These are phyloP conservation scores for Colletotrichum orbiculare DNA, from an alignment of 2,329 filamentous ascomycete genomes.

Conservation along the genomic window DNA sequence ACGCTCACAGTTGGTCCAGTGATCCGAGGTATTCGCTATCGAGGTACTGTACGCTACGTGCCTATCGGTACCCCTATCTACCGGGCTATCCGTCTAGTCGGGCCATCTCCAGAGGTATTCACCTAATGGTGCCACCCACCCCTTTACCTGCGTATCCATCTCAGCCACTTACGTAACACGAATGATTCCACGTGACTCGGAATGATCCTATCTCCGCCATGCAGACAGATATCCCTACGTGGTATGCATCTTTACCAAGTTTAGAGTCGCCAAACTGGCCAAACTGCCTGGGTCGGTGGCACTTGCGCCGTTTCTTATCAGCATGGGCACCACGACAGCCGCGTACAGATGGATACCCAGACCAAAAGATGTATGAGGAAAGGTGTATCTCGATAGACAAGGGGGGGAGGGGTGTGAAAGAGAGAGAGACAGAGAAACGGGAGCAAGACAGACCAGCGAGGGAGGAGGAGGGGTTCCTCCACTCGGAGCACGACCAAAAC, in stretches of 20 bases:
- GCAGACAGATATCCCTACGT: neutral
- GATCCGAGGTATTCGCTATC: neutral
- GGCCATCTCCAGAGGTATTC: no score
- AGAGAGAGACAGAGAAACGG: neutral
- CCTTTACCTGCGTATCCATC: no score
- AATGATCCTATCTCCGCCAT: slow-evolving; percentile 12
- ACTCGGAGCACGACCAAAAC: slow-evolving; percentile 9
- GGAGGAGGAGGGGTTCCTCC: slow-evolving; percentile 8
- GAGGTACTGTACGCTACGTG: no score
- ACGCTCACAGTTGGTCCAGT: slow-evolving; percentile 5
- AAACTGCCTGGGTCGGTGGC: neutral
- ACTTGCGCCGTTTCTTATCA: slow-evolving; percentile 21
- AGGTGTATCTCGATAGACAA: no score
- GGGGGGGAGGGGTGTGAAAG: neutral
- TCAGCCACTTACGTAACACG: slow-evolving; percentile 7
- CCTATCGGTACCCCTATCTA: no score
- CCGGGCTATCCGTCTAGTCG: no score
- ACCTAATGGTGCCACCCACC: no score
- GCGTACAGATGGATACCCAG: no score
- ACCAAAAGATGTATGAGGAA: slow-evolving; percentile 1
- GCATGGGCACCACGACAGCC: neutral
- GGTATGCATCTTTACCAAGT: neutral
- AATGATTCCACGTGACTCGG: neutral
- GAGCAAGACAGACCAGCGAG: slow-evolving; percentile 1
- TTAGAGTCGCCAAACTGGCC: no score